phyloP scores from a whole-genome alignment of 1,284 basidiomycete genomes.

The Apiotrichum siamense region DNA sequence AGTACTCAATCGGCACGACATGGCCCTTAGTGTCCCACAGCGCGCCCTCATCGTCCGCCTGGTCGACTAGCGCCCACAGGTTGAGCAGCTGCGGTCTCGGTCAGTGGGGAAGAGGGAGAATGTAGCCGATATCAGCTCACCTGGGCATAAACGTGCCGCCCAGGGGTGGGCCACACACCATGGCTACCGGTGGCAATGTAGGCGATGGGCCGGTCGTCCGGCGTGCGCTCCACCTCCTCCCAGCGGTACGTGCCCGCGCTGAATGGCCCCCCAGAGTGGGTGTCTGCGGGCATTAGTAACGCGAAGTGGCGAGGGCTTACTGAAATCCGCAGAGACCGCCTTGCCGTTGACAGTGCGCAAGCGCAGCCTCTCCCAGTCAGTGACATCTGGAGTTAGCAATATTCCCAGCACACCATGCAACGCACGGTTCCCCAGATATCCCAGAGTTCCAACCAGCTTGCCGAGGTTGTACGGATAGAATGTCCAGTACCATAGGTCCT shows the following conservation, averaged over 20 bases:
- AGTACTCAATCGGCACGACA: conserved; percentile 37
- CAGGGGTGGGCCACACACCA: conserved; percentile 40
- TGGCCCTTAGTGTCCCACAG: conserved; percentile 41
- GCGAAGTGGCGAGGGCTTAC: conserved; percentile 18
- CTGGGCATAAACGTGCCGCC: conserved; percentile 40
- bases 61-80: conserved; percentile 37
- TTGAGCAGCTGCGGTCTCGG: conserved; percentile 24
- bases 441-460: conserved; percentile 37
- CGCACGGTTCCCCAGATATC: conserved; percentile 43
- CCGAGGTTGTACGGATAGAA: conserved; percentile 47
- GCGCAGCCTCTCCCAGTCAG: conserved; percentile 41
- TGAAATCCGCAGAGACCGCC: conserved; percentile 38
- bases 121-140: conserved; percentile 1
- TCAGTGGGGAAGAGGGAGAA: conserved; percentile 21
- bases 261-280: conserved; percentile 33
- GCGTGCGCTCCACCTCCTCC: conserved; percentile 32
- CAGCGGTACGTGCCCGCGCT: conserved; percentile 39
- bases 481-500: conserved; percentile 46
- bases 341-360: conserved; percentile 39
- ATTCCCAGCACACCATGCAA: neutral
- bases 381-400: conserved; percentile 29
- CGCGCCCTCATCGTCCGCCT: conserved; percentile 37
- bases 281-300: conserved; percentile 21
- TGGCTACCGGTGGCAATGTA: conserved; percentile 42
- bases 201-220: conserved; percentile 32